Conservation (phyloP, 1,284 basidiomycete genomes). For the Puccinia triticina region DNA sequence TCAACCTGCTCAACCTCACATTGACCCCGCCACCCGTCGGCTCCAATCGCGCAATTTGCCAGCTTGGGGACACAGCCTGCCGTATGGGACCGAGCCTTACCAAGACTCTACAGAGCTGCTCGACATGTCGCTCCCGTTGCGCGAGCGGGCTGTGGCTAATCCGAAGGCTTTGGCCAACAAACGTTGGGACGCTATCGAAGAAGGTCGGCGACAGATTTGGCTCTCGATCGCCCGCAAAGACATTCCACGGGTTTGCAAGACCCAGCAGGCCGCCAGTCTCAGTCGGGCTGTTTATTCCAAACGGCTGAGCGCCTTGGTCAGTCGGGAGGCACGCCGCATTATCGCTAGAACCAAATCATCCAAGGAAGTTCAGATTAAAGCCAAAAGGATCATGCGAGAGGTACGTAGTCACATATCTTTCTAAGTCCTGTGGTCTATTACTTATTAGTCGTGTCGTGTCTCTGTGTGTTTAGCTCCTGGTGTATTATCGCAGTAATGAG, state of each 20-base stretch:
- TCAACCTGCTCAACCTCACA: background rate
- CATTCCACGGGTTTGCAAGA: conserved; percentile 59
- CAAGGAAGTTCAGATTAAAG: conserved; percentile 86
- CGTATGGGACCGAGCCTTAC: conserved; percentile 50
- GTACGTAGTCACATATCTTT: conserved; percentile 59
- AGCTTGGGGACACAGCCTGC: conserved; percentile 48
- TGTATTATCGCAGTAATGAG: conserved; percentile 98
- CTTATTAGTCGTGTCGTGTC: no score
- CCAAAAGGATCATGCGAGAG: conserved; percentile 76
- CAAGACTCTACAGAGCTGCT: conserved; percentile 30
- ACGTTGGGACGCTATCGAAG: conserved; percentile 55
- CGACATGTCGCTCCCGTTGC: conserved; percentile 37
- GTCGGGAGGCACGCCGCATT: conserved; percentile 78
- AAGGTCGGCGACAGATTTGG: conserved; percentile 60
- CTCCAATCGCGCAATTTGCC: conserved; percentile 29
- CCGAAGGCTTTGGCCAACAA: conserved; percentile 50
- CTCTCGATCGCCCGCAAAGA: conserved; percentile 59
- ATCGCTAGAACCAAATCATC: conserved; percentile 77
- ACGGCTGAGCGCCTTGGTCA: conserved; percentile 75
- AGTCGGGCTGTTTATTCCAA: conserved; percentile 68
- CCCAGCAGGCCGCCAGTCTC: conserved; percentile 57
- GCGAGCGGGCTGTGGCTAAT: conserved; percentile 43
- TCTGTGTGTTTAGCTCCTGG: conserved; percentile 71
- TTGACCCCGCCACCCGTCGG: conserved; percentile 39
- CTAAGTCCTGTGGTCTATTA: background rate